Conservation (phyloP, 495 filamentous ascomycete genomes). For the Lindgomyces ingoldianus region DNA sequence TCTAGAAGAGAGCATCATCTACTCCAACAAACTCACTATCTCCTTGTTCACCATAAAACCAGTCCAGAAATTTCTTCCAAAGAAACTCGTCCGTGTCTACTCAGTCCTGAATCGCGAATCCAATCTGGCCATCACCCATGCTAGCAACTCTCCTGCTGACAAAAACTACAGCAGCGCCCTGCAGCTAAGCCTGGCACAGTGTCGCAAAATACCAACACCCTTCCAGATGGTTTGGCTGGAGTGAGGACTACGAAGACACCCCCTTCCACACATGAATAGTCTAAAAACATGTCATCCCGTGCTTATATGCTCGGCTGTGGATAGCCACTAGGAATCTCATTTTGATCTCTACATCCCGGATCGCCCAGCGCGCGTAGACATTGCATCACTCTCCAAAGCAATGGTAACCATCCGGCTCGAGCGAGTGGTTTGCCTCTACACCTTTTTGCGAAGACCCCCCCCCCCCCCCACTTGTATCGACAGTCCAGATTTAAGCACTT, state of each 20-base stretch:
- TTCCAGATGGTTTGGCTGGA: background rate
- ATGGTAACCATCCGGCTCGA: background rate
- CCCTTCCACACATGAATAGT: background rate
- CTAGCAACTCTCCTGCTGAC: background rate
- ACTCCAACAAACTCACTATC: background rate
- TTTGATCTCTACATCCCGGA: background rate
- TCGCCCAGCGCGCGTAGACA: background rate
- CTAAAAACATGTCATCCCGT: background rate
- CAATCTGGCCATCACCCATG: background rate
- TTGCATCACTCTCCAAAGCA: background rate
- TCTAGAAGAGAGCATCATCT: background rate
- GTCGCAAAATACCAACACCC: background rate
- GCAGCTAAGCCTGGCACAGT: background rate
- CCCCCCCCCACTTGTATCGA: too few species aligned
- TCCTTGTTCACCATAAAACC: background rate
- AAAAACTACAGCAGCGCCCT: background rate
- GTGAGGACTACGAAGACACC: background rate
- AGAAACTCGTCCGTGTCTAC: background rate
- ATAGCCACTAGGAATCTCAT: background rate
- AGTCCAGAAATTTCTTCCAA: background rate
- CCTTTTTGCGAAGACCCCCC: too few species aligned
- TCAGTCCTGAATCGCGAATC: background rate
- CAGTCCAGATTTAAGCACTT: too few species aligned
- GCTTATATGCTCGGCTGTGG: background rate
- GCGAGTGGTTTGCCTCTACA: too few species aligned